phyloP scores from a whole-genome alignment of 192 early-diverging fungal genomes.

The Rhizophlyctis rosea region DNA sequence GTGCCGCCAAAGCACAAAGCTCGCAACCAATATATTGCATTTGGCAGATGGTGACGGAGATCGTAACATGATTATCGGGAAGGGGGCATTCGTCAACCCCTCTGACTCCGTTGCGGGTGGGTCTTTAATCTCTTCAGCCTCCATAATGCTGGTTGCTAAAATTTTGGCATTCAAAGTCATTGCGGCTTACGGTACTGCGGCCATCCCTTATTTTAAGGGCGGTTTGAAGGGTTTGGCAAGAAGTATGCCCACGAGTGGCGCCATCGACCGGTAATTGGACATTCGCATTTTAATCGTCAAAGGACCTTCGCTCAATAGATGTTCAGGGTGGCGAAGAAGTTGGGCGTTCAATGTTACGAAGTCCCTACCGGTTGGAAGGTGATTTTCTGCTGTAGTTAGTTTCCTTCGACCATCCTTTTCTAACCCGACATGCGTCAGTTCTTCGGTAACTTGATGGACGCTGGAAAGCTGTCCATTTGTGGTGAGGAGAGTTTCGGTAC shows the following conservation, averaged over 20 bases:
- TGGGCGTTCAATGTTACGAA: constrained; percentile 77
- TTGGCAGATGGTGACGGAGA: constrained; percentile 96
- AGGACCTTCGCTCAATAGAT: too few species aligned
- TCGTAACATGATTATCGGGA: constrained; percentile 94
- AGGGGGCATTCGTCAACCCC: constrained; percentile 92
- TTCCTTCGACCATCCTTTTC: too few species aligned
- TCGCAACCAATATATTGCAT: too few species aligned
- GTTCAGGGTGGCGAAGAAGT: constrained; percentile 76
- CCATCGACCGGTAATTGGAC: constrained; percentile 73
- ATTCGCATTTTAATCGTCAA: too few species aligned
- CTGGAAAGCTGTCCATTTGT: constrained; percentile 86
- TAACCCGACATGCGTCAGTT: constrained; percentile 53
- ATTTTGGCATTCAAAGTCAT: constrained; percentile 54
- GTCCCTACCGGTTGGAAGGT: constrained; percentile 81
- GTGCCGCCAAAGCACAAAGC: too few species aligned
- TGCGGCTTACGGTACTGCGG: constrained; percentile 78
- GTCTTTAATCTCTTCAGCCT: not conserved
- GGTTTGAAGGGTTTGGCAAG: constrained; percentile 87
- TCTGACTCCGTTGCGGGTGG: constrained; percentile 88
- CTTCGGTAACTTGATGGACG: constrained; percentile 99
- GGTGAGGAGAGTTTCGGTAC: constrained; percentile 99
- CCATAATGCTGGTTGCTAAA: not conserved
- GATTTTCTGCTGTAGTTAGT: too few species aligned
- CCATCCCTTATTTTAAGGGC: constrained; percentile 92
- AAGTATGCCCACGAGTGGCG: constrained; percentile 93